Evolutionary conservation across 2,329 filamentous ascomycete genomes (phyloP).

Genomic region (Monilinia fructigena): DNA sequence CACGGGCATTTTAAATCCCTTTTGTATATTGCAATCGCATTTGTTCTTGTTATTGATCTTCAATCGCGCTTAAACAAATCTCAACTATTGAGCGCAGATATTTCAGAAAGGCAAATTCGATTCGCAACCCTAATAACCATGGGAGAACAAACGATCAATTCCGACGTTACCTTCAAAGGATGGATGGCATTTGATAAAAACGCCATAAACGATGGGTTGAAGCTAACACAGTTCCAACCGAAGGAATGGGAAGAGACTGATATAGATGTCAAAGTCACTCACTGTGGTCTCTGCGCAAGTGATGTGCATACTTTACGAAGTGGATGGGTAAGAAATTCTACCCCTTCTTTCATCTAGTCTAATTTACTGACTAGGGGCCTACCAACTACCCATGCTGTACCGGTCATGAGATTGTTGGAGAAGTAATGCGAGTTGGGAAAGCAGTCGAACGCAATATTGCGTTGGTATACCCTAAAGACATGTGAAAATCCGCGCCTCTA

Average conservation of each 20-base stretch:
- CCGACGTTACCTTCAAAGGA: constrained; percentile 27
- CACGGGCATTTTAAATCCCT: neutral
- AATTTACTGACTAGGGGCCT: constrained; percentile 36
- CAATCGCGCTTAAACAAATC: neutral
- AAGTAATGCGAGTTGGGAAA: constrained; percentile 44
- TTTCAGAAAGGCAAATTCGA: neutral
- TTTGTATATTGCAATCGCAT: neutral
- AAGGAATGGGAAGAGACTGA: constrained; percentile 49
- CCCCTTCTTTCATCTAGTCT: constrained; percentile 1
- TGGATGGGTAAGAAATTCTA: constrained; percentile 30
- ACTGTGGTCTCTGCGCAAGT: constrained; percentile 49
- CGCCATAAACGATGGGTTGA: constrained; percentile 33
- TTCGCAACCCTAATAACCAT: neutral
- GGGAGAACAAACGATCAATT: neutral
- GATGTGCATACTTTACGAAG: constrained; percentile 37
- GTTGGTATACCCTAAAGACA: neutral
- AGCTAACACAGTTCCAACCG: constrained; percentile 41
- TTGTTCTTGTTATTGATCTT: neutral
- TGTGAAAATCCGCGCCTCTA: neutral
- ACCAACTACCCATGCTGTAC: constrained; percentile 43
- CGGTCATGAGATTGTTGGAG: constrained; percentile 52
- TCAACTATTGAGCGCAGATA: neutral
- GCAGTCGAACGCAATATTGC: constrained; percentile 32
- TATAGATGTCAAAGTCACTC: constrained; percentile 46
- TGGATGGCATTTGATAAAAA: constrained; percentile 38